Evolutionary conservation across 2,329 filamentous ascomycete species (phyloP).

Genomic region (Xylaria hypoxylon): DNA sequence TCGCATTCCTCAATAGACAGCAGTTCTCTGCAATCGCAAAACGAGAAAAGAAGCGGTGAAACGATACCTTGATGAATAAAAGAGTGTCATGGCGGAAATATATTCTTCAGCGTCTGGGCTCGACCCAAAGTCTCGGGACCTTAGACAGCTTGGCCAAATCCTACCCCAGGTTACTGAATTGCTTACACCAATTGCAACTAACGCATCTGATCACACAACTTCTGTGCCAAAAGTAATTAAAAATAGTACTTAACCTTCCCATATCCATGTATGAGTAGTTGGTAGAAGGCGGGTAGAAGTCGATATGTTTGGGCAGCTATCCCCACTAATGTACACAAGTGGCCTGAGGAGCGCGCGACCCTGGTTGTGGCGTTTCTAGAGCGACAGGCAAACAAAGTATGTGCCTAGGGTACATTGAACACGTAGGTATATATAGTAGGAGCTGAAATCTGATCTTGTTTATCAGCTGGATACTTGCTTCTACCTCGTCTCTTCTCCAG

Average conservation of each 20-base stretch:
- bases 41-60: no score
- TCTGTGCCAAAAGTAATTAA: no score
- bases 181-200: no score
- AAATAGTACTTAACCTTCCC: no score
- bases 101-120: background rate
- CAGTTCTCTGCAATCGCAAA: no score
- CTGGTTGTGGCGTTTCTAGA: slow-evolving; percentile 15
- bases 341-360: background rate
- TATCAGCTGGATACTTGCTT: background rate
- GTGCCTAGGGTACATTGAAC: background rate
- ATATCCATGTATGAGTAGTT: background rate
- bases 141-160: background rate
- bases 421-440: background rate
- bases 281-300: background rate
- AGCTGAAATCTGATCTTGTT: background rate
- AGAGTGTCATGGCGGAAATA: background rate
- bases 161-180: no score
- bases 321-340: slow-evolving; percentile 1
- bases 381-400: background rate
- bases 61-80: no score
- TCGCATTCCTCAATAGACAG: no score
- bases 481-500: background rate
- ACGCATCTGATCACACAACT: no score
- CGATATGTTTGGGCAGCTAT: slow-evolving; percentile 18
- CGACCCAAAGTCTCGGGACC: background rate